These are phyloP conservation scores for Sclerospora graminicola DNA, from an alignment of 352 stramenopile species.

Conservation along the genomic window DNA sequence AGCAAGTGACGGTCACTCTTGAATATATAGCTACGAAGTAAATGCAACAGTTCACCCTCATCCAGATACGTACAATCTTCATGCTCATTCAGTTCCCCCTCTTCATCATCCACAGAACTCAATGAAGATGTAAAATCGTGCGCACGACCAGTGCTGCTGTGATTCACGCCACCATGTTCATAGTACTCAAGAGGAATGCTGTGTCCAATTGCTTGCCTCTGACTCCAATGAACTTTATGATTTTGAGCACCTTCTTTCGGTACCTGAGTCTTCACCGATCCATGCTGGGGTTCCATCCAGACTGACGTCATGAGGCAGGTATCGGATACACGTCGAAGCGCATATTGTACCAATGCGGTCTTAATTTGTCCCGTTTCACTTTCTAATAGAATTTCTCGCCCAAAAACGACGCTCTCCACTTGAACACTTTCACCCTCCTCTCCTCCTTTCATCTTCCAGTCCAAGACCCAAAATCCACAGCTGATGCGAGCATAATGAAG, in stretches of 20 bases:
- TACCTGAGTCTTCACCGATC: constrained; percentile 47
- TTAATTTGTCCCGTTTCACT: constrained; percentile 64
- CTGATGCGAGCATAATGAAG: constrained; percentile 61
- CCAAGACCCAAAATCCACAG: constrained; percentile 74
- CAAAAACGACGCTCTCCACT: constrained; percentile 68
- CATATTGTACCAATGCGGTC: constrained; percentile 75
- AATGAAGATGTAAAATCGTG: too few relatives aligned
- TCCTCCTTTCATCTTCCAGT: constrained; percentile 66
- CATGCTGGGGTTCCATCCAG: constrained; percentile 84
- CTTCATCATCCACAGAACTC: constrained; percentile 41
- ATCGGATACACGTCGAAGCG: constrained; percentile 55
- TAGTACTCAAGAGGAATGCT: constrained; percentile 41
- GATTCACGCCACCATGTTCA: constrained; percentile 1
- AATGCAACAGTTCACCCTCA: constrained; percentile 58
- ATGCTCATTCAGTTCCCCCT: constrained; percentile 24
- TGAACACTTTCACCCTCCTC: constrained; percentile 36
- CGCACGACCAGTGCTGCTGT: constrained; percentile 15
- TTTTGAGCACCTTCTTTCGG: constrained; percentile 30
- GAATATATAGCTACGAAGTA: constrained; percentile 69
- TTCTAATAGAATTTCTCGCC: constrained; percentile 77
- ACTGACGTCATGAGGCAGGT: constrained; percentile 79
- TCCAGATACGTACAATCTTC: constrained; percentile 39
- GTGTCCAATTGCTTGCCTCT: constrained; percentile 65
- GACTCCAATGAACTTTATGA: constrained; percentile 55
- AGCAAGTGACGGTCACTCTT: constrained; percentile 71